Base-by-base conservation (phyloP, 805 yeast species). In the Ascoidea asiatica region DNA sequence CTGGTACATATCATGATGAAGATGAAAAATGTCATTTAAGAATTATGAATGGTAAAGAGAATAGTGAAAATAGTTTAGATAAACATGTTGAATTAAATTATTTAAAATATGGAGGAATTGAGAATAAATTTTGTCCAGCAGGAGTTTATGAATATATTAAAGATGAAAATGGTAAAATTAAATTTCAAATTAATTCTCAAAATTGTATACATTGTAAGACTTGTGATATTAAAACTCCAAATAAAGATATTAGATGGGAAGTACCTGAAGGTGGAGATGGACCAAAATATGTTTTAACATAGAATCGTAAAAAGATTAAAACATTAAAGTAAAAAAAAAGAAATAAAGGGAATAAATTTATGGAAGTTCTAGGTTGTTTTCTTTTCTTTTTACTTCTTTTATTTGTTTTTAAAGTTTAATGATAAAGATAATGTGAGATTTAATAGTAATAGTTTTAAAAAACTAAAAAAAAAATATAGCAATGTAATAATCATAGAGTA, bases 191-290 rank as follows among this genome's bases (percentile, higher is more conserved):
- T 63, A 92, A 92, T 65, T 77, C 95, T 19, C 98, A 92, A 65
- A 92, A 92, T 64, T 92, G 98, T 68, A 89, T 92, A 52, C 98
- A 92, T 63, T 92, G 98, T 68, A 92, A 92, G 64, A 90, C 97
- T 1, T 90, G 98, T 69, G 98, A 92, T 63, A 92, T 92, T 61
- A 92, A 92, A 64, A 94, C 82, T 7, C 98, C 98, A 5, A 72
- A 86, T 1, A 96, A 90, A 64, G 96, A 89, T 58, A 92, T 92
- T 50, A 72, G 76, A 58, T 92, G 98, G 98, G 75, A 79, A 11
- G 95, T 87, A n/a, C 98, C 98, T 5, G 97, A 92, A 67, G 97
- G 98, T 49, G 97, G 97, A 23, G 98, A 84, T 61, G 98, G 98
- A 13, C 98, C 98, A 46, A 92, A 92, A 62, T 92, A 92, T 61